Base-by-base conservation (phyloP, 768 basidiomycete genomes). In the Amyloporia xantha region DNA sequence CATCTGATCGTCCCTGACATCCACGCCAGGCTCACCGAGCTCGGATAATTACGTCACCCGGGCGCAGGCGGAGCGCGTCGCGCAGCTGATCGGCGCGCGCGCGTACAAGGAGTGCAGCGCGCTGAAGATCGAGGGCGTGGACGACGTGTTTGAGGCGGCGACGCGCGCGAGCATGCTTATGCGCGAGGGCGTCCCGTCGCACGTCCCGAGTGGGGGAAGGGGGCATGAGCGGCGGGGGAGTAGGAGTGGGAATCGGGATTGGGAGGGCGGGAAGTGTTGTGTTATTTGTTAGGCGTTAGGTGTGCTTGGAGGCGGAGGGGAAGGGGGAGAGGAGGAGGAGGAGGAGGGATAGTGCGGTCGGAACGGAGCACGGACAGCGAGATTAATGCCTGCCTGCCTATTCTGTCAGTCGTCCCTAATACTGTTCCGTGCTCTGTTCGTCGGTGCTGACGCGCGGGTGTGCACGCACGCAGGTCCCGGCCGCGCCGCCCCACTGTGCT, bases 121-220 rank as follows among this genome's bases (percentile, higher is more conserved):
- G 24, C 73, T 94, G 43, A 86, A 82, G 69, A 87, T 90, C 46
- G 84, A 89, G 69, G 92, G 92, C 47, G 92, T 95, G 12, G 96
- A 98, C 66, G 91, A 96, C 58, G 91, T 97, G 39, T 99, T 98
- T 58, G 96, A 99, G 71, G 87, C 90, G 0, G 96, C 96, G 26
- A 98, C 96, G 10, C 75, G 96, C 38, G 93, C 91, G 39, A 93
- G 91, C 62, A 96, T 98, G 89, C 69, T 98, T 49, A 93, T 95
- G 77, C 76, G 93, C 19, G 92, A 94, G 50, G 87, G 87, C 2
- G 85, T 81, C 1, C 57, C 54, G 23, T 51, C 56, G 45, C 86
- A 86, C 3, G 82, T 80, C 4, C 35, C 36, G 30, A 40, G 48
- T 5, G 68, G 71, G 24, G 68, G 74, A 60, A 66, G 70, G 30